Evolutionary conservation across 345 rosid species (phyloP), one percentile per base, ranked within the genome.

Genomic region (Gossypium thurberi): DNA sequence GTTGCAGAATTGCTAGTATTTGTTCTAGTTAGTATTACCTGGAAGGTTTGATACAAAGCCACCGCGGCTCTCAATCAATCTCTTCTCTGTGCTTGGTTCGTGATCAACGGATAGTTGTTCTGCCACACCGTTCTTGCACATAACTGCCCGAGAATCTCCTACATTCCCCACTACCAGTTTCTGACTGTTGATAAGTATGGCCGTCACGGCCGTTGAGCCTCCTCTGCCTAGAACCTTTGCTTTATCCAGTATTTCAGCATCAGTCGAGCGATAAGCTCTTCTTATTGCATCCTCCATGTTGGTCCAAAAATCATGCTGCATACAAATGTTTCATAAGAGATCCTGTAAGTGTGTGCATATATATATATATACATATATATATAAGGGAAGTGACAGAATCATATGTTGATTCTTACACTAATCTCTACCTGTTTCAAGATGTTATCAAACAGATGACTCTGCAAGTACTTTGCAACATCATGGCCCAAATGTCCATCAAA

Each of bases 121-220:
- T 8, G 91, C 94, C 65, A 71, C 81, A 3, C 95, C 91, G 8
- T 86, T 89, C 83, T 79, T 86, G 76, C 81, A 80, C 68, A 91
- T 70, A 55, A 93, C 97, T 58, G 98, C 98, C 25, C 98, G 87
- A 21, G 98, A 93, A 85, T 93, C 98, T 44, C 98, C 98, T 28
- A 93, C 94, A 79, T 93, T 93, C 58, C 89, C 93, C 73, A 93
- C 91, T 55, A 89, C 83, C 40, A 91, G 87, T 81, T 84, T 88
- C 80, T 81, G 78, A 69, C 94, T 91, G 75, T 93, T 81, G 21
- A 93, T 87, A 14, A 93, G 81, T 17, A 93, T 93, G 8, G 93
- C 98, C 1, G 98, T 91, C 25, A 93, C 98, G 25, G 98, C 93
- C 0, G 98, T 93, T 56, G 98, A 93, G 53, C 98, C 98, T 28